Percentiles rank a stretch among this genome's conserved stretches.
These are phyloP conservation scores for Sideroxylon spinosum DNA, from an alignment of 179 eudicot genomes.

Conservation along the genomic window DNA sequence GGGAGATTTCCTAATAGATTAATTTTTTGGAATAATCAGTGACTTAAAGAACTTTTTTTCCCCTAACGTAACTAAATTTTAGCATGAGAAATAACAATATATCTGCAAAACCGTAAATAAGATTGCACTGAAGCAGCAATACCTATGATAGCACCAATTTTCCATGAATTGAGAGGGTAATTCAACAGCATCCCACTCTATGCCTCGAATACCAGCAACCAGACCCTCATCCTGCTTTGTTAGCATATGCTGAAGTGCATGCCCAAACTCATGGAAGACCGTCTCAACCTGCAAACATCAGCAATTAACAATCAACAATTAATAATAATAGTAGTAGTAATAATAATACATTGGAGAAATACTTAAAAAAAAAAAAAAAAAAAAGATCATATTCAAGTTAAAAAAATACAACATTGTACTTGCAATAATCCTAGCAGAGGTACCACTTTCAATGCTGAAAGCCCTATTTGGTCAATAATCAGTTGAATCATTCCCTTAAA, in stretches of 20 bases:
- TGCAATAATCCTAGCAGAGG: not conserved
- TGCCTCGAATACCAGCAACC: slow-evolving; percentile 91
- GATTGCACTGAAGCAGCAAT: slow-evolving; percentile 11
- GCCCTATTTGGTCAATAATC: not conserved
- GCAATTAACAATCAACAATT: not conserved
- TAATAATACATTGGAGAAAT: too few species aligned
- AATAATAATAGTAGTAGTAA: too few species aligned
- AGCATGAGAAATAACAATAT: too few species aligned
- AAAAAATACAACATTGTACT: not conserved
- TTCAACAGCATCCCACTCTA: slow-evolving; percentile 99
- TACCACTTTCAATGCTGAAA: not conserved
- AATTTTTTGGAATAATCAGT: too few species aligned
- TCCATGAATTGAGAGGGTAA: slow-evolving; percentile 99
- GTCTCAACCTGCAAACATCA: slow-evolving; percentile 73
- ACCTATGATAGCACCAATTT: slow-evolving; percentile 99
- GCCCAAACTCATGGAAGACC: slow-evolving; percentile 99
- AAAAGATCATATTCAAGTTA: not conserved
- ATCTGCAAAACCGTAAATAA: not conserved
- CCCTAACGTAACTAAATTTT: too few species aligned
- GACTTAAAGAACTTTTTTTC: too few species aligned
- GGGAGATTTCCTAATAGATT: too few species aligned
- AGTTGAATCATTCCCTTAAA: not conserved
- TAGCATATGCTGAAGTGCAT: slow-evolving; percentile 99
- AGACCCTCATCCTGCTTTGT: slow-evolving; percentile 97
- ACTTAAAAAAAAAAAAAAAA: not conserved